Evolutionary conservation across 2,329 filamentous ascomycete species (phyloP), one percentile per base, ranked within the genome.

Genomic region (Sarocladiaceae sp.): DNA sequence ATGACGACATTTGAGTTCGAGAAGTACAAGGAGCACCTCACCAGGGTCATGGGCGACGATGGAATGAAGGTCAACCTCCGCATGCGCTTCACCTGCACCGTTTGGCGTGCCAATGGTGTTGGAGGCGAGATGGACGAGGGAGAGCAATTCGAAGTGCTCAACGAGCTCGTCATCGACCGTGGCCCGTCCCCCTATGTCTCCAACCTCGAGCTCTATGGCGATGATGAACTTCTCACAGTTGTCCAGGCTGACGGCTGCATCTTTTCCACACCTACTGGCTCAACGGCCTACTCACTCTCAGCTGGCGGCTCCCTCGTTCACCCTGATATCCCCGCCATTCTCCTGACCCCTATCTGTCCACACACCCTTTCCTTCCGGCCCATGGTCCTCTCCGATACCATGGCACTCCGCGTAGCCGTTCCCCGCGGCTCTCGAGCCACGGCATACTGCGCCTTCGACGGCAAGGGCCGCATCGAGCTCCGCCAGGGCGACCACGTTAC

Each of bases 61-160:
- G 93, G 93, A 45, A 97, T 98, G 91, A 85, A 91, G 44, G 91
- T 97, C 48, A 97, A 95, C 59, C 73, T 98, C 54, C 88, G 93
- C 53, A 98, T 98, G 93, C 86, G 93, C 50, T 98, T 98, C 64
- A 98, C 93, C 13, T 97, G 91, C 68, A 97, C 93, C 0, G 90
- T 98, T 7, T 96, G 91, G 69, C 85, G 91, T 34, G 76, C 83
- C 52, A 80, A 76, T 23, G 63, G 65, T 3, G 62, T 69, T 2
- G 76, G 74, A 10, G 73, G 78, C n/a, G 79, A 80, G 31, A 76
- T 83, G 52, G 84, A 93, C 54, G 90, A 96, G 64, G 88, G 85
- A 34, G 91, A 97, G 68, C 90, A 95, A 57, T 97, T 96, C 51
- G 93, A 98, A 68, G 91, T 98, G 16, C 80, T 98, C 51, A 98